Percentiles rank a stretch among this genome's conserved stretches.
These are phyloP conservation scores for Pyricularia sp. DNA, from an alignment of 2,329 filamentous ascomycete species.

Conservation along the genomic window DNA sequence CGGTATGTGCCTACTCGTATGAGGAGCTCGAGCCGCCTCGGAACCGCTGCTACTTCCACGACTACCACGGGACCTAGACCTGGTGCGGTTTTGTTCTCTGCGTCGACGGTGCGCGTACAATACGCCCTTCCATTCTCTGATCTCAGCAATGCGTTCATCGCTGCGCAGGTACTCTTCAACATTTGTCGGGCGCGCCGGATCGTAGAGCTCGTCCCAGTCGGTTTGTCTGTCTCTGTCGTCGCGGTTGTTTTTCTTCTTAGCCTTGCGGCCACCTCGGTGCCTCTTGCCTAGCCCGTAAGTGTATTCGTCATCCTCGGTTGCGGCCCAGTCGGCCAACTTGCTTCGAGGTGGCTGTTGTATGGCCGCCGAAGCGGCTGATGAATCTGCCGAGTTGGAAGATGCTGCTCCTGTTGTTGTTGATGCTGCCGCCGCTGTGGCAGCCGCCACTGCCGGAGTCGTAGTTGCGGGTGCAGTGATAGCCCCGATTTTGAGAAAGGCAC, in stretches of 20 bases:
- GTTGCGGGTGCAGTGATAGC: constrained; percentile 16
- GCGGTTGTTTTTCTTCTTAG: constrained; percentile 47
- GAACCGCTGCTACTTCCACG: background rate
- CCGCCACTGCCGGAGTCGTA: constrained; percentile 14
- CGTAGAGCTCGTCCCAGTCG: constrained; percentile 91
- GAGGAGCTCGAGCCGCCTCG: background rate
- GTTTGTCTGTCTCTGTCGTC: constrained; percentile 38
- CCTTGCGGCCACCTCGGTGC: constrained; percentile 55
- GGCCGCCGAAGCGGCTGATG: constrained; percentile 12
- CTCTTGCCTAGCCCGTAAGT: constrained; percentile 51
- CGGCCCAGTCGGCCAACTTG: constrained; percentile 70
- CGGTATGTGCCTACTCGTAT: background rate
- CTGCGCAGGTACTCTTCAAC: constrained; percentile 75
- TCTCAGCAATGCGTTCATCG: constrained; percentile 69
- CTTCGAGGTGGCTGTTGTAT: constrained; percentile 40
- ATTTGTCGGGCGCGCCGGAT: constrained; percentile 68
- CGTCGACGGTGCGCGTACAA: constrained; percentile 59
- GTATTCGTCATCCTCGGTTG: constrained; percentile 68
- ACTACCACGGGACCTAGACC: background rate
- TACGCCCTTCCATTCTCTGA: constrained; percentile 73
- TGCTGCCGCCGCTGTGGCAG: constrained; percentile 14
- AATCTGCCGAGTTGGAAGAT: constrained; percentile 6
- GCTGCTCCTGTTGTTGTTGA: background rate
- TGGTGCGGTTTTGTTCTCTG: constrained; percentile 16
- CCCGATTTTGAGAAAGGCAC: constrained; percentile 37